Evolutionary conservation across 2,329 filamentous ascomycete species (phyloP).

Genomic region (Pseudogymnoascus sp.): DNA sequence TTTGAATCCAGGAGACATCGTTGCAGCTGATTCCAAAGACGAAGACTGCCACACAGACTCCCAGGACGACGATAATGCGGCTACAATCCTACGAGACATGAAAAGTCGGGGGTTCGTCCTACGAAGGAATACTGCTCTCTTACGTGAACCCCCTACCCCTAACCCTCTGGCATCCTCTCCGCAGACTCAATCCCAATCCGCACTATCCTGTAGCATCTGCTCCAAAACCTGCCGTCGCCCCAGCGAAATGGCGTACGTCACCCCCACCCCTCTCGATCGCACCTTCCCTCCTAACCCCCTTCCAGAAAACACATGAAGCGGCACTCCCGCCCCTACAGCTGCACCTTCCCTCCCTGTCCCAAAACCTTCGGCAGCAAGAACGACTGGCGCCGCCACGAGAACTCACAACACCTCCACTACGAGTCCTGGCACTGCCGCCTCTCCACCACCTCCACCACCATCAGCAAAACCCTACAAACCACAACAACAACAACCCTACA

Average conservation of each 20-base stretch:
- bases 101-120: slow-evolving; percentile 5
- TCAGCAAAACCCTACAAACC: background rate
- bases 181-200: slow-evolving; percentile 16
- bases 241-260: slow-evolving; percentile 51
- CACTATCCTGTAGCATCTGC: slow-evolving; percentile 19
- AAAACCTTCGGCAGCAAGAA: slow-evolving; percentile 86
- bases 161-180: slow-evolving; percentile 12
- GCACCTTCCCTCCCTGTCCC: slow-evolving; percentile 62
- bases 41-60: background rate
- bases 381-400: slow-evolving; percentile 90
- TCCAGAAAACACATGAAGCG: slow-evolving; percentile 75
- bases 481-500: slow-evolving; percentile 5
- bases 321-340: slow-evolving; percentile 74
- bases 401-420: slow-evolving; percentile 64
- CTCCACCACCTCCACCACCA: slow-evolving; percentile 12
- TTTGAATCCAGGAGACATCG: background rate
- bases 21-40: background rate
- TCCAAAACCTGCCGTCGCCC: slow-evolving; percentile 36
- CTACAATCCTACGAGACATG: background rate
- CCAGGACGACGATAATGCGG: background rate
- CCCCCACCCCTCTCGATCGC: background rate
- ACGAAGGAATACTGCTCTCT: background rate
- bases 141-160: background rate
- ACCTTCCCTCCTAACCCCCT: slow-evolving; percentile 11
- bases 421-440: slow-evolving; percentile 64